These are phyloP conservation scores for Thalassiosira hispida DNA, from an alignment of 352 stramenopile species.

Conservation along the genomic window DNA sequence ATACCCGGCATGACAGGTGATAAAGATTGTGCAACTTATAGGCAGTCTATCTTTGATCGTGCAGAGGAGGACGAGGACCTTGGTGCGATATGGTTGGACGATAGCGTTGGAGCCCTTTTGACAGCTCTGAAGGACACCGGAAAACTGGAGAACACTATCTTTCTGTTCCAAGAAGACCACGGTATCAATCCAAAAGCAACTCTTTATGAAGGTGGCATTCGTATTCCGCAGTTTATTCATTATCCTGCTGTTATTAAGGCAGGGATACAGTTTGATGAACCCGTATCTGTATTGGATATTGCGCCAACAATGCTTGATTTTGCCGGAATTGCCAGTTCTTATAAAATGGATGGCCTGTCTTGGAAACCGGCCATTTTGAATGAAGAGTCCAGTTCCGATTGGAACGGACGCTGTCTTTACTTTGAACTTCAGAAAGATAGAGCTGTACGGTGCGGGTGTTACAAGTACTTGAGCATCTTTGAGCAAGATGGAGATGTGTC, in stretches of 20 bases:
- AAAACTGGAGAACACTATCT: constrained; percentile 39
- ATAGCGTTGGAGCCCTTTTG: constrained; percentile 39
- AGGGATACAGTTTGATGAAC: constrained; percentile 21
- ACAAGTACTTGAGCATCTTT: constrained; percentile 29
- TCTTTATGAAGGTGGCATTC: constrained; percentile 38
- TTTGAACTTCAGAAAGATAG: constrained; percentile 37
- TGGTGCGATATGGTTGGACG: constrained; percentile 52
- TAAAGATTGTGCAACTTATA: constrained; percentile 27
- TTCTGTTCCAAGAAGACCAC: constrained; percentile 58
- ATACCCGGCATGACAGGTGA: constrained; percentile 38
- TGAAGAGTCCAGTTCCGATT: not conserved
- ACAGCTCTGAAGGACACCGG: constrained; percentile 24
- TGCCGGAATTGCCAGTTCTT: constrained; percentile 25
- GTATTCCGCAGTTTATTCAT: constrained; percentile 52
- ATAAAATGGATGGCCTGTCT: constrained; percentile 43
- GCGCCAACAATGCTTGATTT: constrained; percentile 39
- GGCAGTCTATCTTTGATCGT: constrained; percentile 38
- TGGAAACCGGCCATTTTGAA: constrained; percentile 13
- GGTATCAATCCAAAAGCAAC: constrained; percentile 28
- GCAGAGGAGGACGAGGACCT: constrained; percentile 18
- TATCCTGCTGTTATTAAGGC: constrained; percentile 19
- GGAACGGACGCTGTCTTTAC: constrained; percentile 30
- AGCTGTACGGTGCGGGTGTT: constrained; percentile 39
- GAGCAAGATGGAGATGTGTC: constrained; percentile 1
- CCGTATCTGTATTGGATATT: constrained; percentile 47